A percentile compares a stretch with the other conserved stretches of the same genome.
phyloP scores from a whole-genome alignment of 2,329 filamentous ascomycete genomes.

The Cercospora citrullina region DNA sequence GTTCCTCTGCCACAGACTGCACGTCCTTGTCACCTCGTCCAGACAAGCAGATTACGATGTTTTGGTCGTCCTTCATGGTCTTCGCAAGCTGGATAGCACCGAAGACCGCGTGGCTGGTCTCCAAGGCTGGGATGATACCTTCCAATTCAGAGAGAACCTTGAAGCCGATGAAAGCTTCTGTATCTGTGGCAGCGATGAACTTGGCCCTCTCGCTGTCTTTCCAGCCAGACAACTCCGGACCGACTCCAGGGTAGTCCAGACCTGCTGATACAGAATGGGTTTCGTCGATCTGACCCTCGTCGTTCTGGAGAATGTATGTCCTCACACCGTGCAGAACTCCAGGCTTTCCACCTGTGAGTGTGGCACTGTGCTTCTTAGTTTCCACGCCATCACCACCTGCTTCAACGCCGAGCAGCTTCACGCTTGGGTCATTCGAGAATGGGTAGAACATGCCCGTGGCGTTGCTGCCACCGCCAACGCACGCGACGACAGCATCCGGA shows the following conservation, averaged over 20 bases:
- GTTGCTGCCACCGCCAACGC: slow-evolving; percentile 93
- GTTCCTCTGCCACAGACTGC: slow-evolving; percentile 92
- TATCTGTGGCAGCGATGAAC: slow-evolving; percentile 89
- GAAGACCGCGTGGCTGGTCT: slow-evolving; percentile 89
- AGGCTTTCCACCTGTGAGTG: slow-evolving; percentile 79
- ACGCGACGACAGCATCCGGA: slow-evolving; percentile 93
- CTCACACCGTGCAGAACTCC: slow-evolving; percentile 94
- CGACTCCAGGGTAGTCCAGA: slow-evolving; percentile 95
- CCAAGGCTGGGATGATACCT: slow-evolving; percentile 94
- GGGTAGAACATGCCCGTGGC: slow-evolving; percentile 98
- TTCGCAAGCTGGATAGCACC: slow-evolving; percentile 89
- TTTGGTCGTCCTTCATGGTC: slow-evolving; percentile 83
- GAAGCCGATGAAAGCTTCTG: slow-evolving; percentile 86
- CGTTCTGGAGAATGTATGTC: slow-evolving; percentile 91
- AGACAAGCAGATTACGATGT: slow-evolving; percentile 90
- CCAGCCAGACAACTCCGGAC: slow-evolving; percentile 88
- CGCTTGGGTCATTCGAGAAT: slow-evolving; percentile 79
- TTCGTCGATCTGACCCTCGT: slow-evolving; percentile 88
- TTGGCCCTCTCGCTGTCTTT: slow-evolving; percentile 85
- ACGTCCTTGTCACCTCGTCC: slow-evolving; percentile 98
- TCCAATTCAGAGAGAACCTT: slow-evolving; percentile 80
- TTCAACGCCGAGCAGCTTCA: slow-evolving; percentile 90
- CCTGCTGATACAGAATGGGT: slow-evolving; percentile 97
- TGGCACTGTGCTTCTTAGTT: slow-evolving; percentile 82
- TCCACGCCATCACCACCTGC: slow-evolving; percentile 91